These are phyloP conservation scores for Entomortierella chlamydospora DNA, from an alignment of 192 early-diverging fungal species.

Conservation along the genomic window DNA sequence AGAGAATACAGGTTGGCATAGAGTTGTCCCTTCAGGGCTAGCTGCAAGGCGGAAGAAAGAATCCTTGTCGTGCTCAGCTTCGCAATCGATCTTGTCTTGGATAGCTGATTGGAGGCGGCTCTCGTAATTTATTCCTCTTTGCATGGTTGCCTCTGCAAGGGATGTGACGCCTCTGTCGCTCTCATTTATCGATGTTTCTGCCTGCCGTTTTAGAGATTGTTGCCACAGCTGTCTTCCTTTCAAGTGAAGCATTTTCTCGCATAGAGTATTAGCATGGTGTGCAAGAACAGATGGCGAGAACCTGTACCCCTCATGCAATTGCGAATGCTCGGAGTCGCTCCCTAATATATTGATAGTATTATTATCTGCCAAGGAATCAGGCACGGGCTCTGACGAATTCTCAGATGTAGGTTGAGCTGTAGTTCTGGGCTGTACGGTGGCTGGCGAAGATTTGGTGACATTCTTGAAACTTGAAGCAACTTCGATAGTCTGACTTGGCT, in stretches of 20 bases:
- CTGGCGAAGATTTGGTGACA: neutral
- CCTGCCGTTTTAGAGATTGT: neutral
- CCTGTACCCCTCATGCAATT: conserved; percentile 9
- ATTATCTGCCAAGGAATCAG: neutral
- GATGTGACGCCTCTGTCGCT: neutral
- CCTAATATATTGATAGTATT: no score
- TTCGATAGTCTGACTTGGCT: neutral
- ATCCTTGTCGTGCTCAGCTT: conserved; percentile 28
- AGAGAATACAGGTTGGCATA: conserved; percentile 40
- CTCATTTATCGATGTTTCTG: neutral
- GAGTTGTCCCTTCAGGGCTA: conserved; percentile 7
- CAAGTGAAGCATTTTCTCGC: conserved; percentile 52
- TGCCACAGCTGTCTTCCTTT: conserved; percentile 30
- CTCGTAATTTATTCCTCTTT: conserved; percentile 30
- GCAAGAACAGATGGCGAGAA: conserved; percentile 44
- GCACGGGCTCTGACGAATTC: neutral
- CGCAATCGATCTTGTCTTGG: conserved; percentile 26
- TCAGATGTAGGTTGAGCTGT: neutral
- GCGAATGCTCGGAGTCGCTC: neutral
- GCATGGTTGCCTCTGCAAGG: conserved; percentile 17
- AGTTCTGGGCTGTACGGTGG: no score
- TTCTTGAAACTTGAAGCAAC: neutral
- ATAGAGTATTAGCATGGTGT: conserved; percentile 37
- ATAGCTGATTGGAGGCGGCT: conserved; percentile 11
- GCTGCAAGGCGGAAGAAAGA: conserved; percentile 41